These are phyloP conservation scores for Colletotrichum graminicola DNA, from an alignment of 2,329 filamentous ascomycete species.

Conservation along the genomic window DNA sequence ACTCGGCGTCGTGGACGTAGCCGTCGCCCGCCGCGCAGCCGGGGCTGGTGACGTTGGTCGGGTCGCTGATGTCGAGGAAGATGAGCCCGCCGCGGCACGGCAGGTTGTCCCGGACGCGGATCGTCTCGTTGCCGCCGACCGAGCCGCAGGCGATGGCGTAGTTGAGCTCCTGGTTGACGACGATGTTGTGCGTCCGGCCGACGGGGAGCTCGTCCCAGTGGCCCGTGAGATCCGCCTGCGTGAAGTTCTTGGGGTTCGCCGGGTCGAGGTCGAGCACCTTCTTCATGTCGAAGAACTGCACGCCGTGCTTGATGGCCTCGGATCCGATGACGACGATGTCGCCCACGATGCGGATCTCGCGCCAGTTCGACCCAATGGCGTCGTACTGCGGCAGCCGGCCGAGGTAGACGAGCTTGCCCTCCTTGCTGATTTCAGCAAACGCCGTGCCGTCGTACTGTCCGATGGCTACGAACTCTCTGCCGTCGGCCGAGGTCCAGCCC, in stretches of 20 bases:
- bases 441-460: conserved; percentile 67
- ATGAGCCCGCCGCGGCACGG: conserved; percentile 66
- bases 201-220: conserved; percentile 57
- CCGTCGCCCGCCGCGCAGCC: conserved; percentile 68
- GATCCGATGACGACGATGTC: conserved; percentile 55
- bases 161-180: conserved; percentile 60
- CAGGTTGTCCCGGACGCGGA: conserved; percentile 39
- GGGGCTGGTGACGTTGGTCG: conserved; percentile 63
- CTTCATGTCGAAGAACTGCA: conserved; percentile 74
- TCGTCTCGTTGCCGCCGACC: conserved; percentile 50
- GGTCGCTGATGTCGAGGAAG: conserved; percentile 69
- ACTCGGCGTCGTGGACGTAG: conserved; percentile 73
- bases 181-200: conserved; percentile 60
- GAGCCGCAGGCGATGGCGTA: conserved; percentile 59
- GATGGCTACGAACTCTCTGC: conserved; percentile 67
- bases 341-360: conserved; percentile 62
- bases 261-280: conserved; percentile 65
- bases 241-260: conserved; percentile 57
- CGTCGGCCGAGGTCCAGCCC: conserved; percentile 65
- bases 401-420: conserved; percentile 65
- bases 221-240: conserved; percentile 56
- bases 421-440: conserved; percentile 64
- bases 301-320: conserved; percentile 63
- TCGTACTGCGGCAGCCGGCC: conserved; percentile 64
- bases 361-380: conserved; percentile 61